Conservation (phyloP, 2,329 filamentous ascomycete species). For the Onygenales sp. region DNA sequence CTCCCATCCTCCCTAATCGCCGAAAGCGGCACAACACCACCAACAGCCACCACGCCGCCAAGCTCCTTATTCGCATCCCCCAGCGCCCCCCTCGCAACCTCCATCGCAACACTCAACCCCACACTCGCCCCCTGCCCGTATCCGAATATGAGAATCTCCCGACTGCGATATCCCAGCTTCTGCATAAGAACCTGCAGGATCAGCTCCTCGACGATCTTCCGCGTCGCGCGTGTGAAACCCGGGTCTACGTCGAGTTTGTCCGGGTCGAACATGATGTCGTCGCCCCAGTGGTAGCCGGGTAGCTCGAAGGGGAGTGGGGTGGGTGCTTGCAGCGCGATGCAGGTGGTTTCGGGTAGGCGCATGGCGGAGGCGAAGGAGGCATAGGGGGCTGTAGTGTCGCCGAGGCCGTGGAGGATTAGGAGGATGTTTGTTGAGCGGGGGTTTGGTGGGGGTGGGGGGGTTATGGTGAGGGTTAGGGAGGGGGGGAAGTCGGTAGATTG, state of each 20-base stretch:
- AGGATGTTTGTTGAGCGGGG: conserved; percentile 61
- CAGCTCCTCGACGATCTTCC: conserved; percentile 42
- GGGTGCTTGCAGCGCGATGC: conserved; percentile 64
- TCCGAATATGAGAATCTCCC: conserved; percentile 56
- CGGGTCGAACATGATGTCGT: conserved; percentile 51
- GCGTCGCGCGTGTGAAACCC: conserved; percentile 45
- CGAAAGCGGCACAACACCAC: conserved; percentile 31
- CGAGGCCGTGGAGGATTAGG: conserved; percentile 74
- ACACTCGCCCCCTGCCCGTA: conserved; percentile 59
- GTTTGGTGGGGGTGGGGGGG: conserved; percentile 30
- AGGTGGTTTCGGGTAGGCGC: conserved; percentile 65
- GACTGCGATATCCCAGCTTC: conserved; percentile 49
- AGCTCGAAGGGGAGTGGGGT: conserved; percentile 59
- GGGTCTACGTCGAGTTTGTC: conserved; percentile 53
- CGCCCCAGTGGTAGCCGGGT: conserved; percentile 60
- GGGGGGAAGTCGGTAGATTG: conserved; percentile 37
- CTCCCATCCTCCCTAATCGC: conserved; percentile 13
- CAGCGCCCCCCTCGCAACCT: conserved; percentile 19
- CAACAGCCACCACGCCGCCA: conserved; percentile 34
- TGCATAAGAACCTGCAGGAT: conserved; percentile 43
- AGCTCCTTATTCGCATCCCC: conserved; percentile 18
- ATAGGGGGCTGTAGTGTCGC: conserved; percentile 64
- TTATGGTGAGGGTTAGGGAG: conserved; percentile 26
- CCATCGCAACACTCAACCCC: conserved; percentile 47
- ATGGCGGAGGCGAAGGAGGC: conserved; percentile 58